Conservation (phyloP, 176 grass and related monocot species). For the Oryza nivara region DNA sequence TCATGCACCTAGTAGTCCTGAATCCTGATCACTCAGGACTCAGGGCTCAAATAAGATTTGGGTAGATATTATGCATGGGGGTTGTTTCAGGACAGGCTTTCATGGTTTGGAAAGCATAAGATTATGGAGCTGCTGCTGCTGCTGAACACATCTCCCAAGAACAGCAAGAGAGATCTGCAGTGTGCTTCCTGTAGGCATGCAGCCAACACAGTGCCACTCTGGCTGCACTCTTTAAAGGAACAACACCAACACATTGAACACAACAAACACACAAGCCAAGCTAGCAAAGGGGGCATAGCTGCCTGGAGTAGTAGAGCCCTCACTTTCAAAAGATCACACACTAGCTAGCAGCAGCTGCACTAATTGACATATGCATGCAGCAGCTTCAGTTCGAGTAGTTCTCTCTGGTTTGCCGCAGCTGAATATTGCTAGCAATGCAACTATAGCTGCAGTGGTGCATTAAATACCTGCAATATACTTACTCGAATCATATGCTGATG, state of each 20-base stretch:
- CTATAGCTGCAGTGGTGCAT: slow-evolving; percentile 23
- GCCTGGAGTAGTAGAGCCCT: slow-evolving; percentile 33
- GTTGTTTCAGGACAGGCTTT: slow-evolving; percentile 50
- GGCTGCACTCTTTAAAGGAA: slow-evolving; percentile 50
- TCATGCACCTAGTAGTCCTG: neutral
- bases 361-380: neutral
- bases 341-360: neutral
- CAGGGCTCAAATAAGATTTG: slow-evolving; percentile 42
- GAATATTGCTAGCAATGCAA: neutral
- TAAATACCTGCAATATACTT: neutral
- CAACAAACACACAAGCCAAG: slow-evolving; percentile 35
- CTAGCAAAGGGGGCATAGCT: slow-evolving; percentile 11
- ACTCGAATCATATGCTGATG: neutral
- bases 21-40: neutral
- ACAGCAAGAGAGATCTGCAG: slow-evolving; percentile 57
- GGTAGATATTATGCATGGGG: slow-evolving; percentile 16
- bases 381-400: neutral
- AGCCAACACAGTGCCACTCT: slow-evolving; percentile 37
- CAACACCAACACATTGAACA: slow-evolving; percentile 39
- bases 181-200: slow-evolving; percentile 53
- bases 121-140: slow-evolving; percentile 33
- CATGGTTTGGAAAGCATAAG: slow-evolving; percentile 55
- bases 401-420: slow-evolving; percentile 23
- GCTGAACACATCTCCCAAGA: slow-evolving; percentile 40
- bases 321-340: slow-evolving; percentile 36